Conservation (phyloP, 805 yeast genomes). For the Cyberlindnera petersonii region DNA sequence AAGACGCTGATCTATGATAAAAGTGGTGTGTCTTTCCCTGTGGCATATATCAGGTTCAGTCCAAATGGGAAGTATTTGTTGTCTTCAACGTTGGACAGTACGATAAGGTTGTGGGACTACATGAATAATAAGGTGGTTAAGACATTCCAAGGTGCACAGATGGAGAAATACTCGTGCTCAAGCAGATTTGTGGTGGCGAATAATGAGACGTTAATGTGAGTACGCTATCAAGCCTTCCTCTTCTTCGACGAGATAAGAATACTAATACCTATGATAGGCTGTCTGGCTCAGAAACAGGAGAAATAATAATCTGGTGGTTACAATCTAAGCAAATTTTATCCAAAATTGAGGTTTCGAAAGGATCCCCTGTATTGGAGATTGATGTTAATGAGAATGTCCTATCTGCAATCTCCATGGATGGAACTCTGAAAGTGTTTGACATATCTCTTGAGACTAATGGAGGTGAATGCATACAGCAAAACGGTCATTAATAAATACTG, state of each 20-base stretch:
- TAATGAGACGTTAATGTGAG: conserved; percentile 35
- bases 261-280: conserved; percentile 24
- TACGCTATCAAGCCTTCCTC: neutral
- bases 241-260: neutral
- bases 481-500: neutral
- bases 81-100: conserved; percentile 78
- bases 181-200: conserved; percentile 44
- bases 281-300: conserved; percentile 59
- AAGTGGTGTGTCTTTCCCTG: conserved; percentile 72
- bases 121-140: conserved; percentile 76
- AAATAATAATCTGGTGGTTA: conserved; percentile 61
- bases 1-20: conserved; percentile 83
- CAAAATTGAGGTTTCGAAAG: conserved; percentile 7
- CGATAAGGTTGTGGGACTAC: conserved; percentile 80
- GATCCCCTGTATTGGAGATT: conserved; percentile 16
- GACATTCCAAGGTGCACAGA: conserved; percentile 44
- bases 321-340: conserved; percentile 49
- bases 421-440: conserved; percentile 10
- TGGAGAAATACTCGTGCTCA: conserved; percentile 49
- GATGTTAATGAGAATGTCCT: conserved; percentile 13
- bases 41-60: conserved; percentile 65
- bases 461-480: neutral
- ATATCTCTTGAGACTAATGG: neutral
- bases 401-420: conserved; percentile 13
- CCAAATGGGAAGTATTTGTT: conserved; percentile 78